These are phyloP conservation scores for Backusella luteola DNA, from an alignment of 192 early-diverging fungal species.

Conservation along the genomic window DNA sequence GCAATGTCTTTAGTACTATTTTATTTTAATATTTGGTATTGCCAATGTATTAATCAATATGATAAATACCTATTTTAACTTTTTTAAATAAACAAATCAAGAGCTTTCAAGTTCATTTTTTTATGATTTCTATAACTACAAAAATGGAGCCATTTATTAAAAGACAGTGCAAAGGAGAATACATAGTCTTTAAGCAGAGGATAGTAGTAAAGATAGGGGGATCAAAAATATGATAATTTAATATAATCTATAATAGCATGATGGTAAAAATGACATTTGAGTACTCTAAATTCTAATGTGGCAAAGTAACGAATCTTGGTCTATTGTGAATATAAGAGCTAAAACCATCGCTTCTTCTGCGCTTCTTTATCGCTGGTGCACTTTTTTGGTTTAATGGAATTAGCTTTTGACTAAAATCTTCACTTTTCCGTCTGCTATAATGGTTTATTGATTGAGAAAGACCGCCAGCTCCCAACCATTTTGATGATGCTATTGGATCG, in stretches of 20 bases:
- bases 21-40: neutral
- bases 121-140: no score
- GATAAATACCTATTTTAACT: neutral
- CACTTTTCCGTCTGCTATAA: neutral
- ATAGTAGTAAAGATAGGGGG: no score
- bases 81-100: no score
- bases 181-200: no score
- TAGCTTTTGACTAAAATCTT: neutral
- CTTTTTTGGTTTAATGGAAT: neutral
- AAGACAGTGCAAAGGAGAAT: no score
- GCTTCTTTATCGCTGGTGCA: neutral
- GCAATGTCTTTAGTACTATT: neutral
- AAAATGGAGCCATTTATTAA: no score
- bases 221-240: no score
- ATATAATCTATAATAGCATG: neutral
- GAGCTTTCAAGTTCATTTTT: no score
- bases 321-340: neutral
- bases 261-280: neutral
- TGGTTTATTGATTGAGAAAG: neutral
- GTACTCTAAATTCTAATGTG: neutral
- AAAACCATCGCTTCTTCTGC: constrained; percentile 1
- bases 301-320: neutral
- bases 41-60: neutral
- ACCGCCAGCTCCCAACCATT: neutral
- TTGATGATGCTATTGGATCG: neutral